Evolutionary conservation across 495 filamentous ascomycete species (phyloP), one percentile per base, ranked within the genome.

Genomic region (Trichoderma gamsii): DNA sequence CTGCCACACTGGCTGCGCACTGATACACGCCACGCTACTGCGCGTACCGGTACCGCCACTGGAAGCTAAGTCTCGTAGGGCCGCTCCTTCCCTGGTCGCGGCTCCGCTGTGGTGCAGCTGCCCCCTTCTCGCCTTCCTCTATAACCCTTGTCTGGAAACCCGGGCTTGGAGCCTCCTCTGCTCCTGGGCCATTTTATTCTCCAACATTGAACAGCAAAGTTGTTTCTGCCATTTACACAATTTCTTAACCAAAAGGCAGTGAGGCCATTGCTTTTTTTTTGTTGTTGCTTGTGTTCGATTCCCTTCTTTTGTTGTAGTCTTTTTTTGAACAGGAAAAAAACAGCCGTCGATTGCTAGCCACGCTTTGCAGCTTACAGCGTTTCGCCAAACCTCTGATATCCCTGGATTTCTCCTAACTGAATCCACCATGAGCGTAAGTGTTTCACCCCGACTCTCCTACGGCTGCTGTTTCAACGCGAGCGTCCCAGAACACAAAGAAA

Each of bases 341-440:
- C 44, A 16, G 15, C n/a, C 44, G 44, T 49, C 44, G 44, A 49
- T 66, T 23, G 12, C 46, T 41, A 32, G 49, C 41, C 23, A 21
- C 38, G 56, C n/a, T 52, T 65, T 66, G 56, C 25, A 29, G 56
- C 56, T 63, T 15, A n/a, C 44, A 66, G 41, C 63, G 11, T 46
- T 18, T 64, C 44, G 59, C 67, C 27, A 61, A 61, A 66, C 51
- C 44, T 66, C 68, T 64, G 35, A 68, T 70, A 69, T 69, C 65
- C 44, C 67, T 66, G 64, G 43, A 15, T 21, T 61, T 25, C 56
- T 61, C 72, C 70, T 72, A 68, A 63, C 68, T 70, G 67, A 72
- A 52, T 32, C 65, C 74, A 78, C 75, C 56, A 82, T 82, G 80
- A 81, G 79, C 76, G 80, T 82, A 68, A 79, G 80, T 81, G 73